Percentiles rank a stretch among this genome's conserved stretches.
Conservation (phyloP, 768 basidiomycete genomes). For the Lepiota subincarnata region DNA sequence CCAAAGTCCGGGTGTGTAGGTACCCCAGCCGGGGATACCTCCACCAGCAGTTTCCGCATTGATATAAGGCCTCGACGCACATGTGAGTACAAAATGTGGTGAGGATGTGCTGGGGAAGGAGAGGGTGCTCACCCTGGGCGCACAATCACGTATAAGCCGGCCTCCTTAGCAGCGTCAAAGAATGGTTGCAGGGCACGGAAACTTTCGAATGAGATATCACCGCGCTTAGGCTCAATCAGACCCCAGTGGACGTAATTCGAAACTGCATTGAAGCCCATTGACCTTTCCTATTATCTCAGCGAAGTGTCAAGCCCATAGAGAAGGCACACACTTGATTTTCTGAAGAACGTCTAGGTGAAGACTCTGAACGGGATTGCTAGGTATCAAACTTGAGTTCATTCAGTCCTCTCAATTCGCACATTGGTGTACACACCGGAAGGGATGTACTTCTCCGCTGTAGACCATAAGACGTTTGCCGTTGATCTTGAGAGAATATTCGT, state of each 20-base stretch:
- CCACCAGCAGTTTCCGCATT: constrained; percentile 50
- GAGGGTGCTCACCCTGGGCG: constrained; percentile 36
- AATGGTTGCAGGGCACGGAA: constrained; percentile 53
- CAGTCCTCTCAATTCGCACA: constrained; percentile 9
- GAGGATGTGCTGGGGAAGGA: not conserved
- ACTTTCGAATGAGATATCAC: constrained; percentile 49
- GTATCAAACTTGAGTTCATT: not conserved
- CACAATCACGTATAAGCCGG: constrained; percentile 54
- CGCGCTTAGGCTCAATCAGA: constrained; percentile 40
- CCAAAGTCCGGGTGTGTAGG: constrained; percentile 44
- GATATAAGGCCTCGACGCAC: constrained; percentile 31
- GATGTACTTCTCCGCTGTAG: constrained; percentile 41
- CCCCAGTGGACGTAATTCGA: constrained; percentile 45
- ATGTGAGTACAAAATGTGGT: not conserved
- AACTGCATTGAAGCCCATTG: constrained; percentile 40
- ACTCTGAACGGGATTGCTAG: constrained; percentile 30
- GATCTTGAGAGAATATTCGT: constrained; percentile 38
- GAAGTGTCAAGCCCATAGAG: not conserved
- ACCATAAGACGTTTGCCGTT: constrained; percentile 38
- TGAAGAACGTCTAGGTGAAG: constrained; percentile 41
- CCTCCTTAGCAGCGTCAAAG: constrained; percentile 49
- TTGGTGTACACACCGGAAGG: constrained; percentile 28
- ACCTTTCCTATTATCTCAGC: constrained; percentile 17
- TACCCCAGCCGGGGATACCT: constrained; percentile 57
- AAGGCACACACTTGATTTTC: constrained; percentile 34